phyloP scores from a whole-genome alignment of 164 flowering plant genomes.

The Hamamelis virginiana region DNA sequence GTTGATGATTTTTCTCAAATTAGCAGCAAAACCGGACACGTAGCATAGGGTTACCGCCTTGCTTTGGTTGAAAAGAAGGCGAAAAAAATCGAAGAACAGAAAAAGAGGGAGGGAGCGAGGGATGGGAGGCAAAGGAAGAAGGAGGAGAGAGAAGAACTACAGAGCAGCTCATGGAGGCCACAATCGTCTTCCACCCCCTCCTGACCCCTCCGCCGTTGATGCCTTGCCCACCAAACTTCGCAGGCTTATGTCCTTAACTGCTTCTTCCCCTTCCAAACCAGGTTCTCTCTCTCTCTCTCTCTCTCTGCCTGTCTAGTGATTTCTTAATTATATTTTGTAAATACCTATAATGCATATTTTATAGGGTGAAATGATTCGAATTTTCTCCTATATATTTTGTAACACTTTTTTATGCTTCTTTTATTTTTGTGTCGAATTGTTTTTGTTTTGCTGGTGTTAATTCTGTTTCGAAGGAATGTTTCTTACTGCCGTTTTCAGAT shows the following conservation, averaged over 20 bases:
- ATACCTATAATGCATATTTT: not conserved
- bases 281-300: conserved; percentile 8
- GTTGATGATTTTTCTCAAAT: too few species aligned
- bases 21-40: too few species aligned
- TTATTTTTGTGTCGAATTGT: not conserved
- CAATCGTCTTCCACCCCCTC: conserved; percentile 81
- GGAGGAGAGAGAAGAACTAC: conserved; percentile 84
- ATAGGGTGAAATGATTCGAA: not conserved
- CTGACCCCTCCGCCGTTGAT: conserved; percentile 54
- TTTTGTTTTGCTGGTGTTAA: too few species aligned
- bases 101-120: conserved; percentile 13
- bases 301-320: too few species aligned
- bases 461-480: not conserved
- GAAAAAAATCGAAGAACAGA: not conserved
- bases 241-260: conserved; percentile 38
- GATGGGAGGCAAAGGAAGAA: conserved; percentile 83
- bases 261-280: conserved; percentile 10
- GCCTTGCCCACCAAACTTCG: conserved; percentile 86
- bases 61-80: too few species aligned
- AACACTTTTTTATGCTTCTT: not conserved
- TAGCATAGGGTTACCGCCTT: too few species aligned
- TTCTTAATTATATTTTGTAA: too few species aligned
- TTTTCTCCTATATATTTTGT: not conserved
- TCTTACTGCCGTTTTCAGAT: not conserved
- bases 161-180: conserved; percentile 72